These are phyloP conservation scores for Globisporangium perplexum DNA, from an alignment of 352 stramenopile species.

Conservation along the genomic window DNA sequence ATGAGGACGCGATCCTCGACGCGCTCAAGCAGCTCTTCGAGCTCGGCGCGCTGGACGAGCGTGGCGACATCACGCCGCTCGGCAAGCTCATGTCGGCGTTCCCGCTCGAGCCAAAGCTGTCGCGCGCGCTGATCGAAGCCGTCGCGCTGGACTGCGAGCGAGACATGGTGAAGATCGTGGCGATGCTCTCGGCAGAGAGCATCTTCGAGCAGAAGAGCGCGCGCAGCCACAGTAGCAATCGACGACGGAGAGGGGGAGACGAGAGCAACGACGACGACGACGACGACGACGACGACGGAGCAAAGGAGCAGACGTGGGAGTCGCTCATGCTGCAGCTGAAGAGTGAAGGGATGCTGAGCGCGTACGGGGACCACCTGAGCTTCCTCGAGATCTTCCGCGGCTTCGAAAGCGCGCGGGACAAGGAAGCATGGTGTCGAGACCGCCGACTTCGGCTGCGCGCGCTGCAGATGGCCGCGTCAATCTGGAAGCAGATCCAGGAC, in stretches of 20 bases:
- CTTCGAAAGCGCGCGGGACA: slow-evolving; percentile 25
- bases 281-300: slow-evolving; percentile 6
- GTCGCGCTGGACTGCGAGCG: slow-evolving; percentile 44
- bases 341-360: slow-evolving; percentile 37
- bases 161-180: slow-evolving; percentile 66
- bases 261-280: slow-evolving; percentile 15
- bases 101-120: slow-evolving; percentile 73
- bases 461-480: slow-evolving; percentile 42
- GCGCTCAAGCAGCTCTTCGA: slow-evolving; percentile 72
- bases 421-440: slow-evolving; percentile 49
- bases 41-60: slow-evolving; percentile 50
- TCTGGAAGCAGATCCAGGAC: slow-evolving; percentile 56
- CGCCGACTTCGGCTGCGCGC: slow-evolving; percentile 43
- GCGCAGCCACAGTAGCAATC: neutral
- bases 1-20: slow-evolving; percentile 63
- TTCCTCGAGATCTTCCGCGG: slow-evolving; percentile 37
- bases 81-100: slow-evolving; percentile 83
- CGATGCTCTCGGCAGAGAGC: slow-evolving; percentile 84
- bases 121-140: slow-evolving; percentile 57
- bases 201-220: slow-evolving; percentile 44
- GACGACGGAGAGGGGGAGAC: neutral
- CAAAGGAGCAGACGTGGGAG: slow-evolving; percentile 20
- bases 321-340: slow-evolving; percentile 35
- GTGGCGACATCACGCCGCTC: slow-evolving; percentile 46
- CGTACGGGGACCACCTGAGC: slow-evolving; percentile 55